Evolutionary conservation across 352 stramenopile genomes (phyloP).

Genomic region (Plasmopara muralis): DNA sequence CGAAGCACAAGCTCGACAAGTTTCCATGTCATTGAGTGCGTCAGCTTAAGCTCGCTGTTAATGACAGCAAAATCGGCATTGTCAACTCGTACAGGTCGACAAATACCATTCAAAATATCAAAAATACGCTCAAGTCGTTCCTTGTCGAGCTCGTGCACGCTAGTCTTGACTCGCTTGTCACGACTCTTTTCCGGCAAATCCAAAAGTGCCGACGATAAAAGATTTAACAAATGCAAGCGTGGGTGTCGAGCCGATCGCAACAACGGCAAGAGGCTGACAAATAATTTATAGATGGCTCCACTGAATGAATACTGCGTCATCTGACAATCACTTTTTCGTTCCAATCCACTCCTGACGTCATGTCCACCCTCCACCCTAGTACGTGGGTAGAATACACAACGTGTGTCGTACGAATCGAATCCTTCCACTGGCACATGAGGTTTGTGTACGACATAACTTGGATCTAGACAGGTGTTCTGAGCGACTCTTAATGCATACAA

Average conservation of each 20-base stretch:
- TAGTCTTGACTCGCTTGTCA: background rate
- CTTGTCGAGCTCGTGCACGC: conserved; percentile 28
- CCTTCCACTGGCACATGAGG: conserved; percentile 17
- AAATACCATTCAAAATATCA: conserved; percentile 29
- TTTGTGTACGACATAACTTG: conserved; percentile 34
- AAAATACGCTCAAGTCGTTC: conserved; percentile 38
- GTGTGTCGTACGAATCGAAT: conserved; percentile 26
- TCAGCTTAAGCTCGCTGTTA: conserved; percentile 18
- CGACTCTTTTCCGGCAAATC: conserved; percentile 26
- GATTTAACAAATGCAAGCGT: conserved; percentile 50
- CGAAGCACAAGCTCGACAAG: conserved; percentile 36
- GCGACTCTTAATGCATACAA: conserved; percentile 36
- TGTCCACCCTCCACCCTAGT: conserved; percentile 10
- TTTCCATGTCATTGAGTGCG: conserved; percentile 26
- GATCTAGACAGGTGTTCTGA: conserved; percentile 30
- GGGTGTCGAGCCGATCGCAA: conserved; percentile 38
- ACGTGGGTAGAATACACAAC: conserved; percentile 32
- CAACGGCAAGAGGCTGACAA: conserved; percentile 46
- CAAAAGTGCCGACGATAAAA: conserved; percentile 32
- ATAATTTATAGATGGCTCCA: conserved; percentile 35
- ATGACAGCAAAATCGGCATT: conserved; percentile 7
- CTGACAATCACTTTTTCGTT: background rate
- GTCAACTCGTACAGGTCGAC: conserved; percentile 13
- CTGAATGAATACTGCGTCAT: conserved; percentile 33
- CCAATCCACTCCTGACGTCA: background rate